Evolutionary conservation across 2,329 filamentous ascomycete genomes (phyloP), one percentile per base, ranked within the genome.

Genomic region (Ophiocordyceps robertsii): DNA sequence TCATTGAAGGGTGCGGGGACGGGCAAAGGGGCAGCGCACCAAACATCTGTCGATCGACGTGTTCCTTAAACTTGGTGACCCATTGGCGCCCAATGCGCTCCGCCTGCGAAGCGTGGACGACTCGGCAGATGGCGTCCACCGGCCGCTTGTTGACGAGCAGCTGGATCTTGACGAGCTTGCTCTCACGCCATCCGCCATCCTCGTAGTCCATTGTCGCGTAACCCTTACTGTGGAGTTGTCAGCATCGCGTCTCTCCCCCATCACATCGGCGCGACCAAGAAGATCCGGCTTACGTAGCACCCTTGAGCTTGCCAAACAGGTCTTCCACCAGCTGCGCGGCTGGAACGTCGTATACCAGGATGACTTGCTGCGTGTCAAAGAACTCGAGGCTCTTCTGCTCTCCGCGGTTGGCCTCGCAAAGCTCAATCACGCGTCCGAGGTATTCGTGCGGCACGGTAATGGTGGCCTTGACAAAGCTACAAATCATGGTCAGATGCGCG

Each of bases 171-270:
- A 86, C 78, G 35, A 98, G 79, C 47, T 80, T 79, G 55, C 83
- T 86, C 46, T 75, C 66, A 19, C 82, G 78, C 76, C 88, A 98
- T 0, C 85, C 90, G 0, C 88, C 83, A 53, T 98, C 92, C 64
- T 98, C 92, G 59, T 98, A 98, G 61, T 98, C 92, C 6, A 98
- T 74, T 31, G 84, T 92, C 0, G 92, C 92, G 54, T 98, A 98
- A 11, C 92, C 92, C 60, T 95, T 95, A 2, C 64, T 66, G 40
- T 42, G 19, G 14, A 10, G n/a, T 21, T n/a, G 30, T 50, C 13
- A 49, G 39, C 10, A 30, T 6, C 19, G 17, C 7, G 16, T 11
- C 3, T 21, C 33, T 36, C 33, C 9, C 3, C 9, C 3, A 3
- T 27, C 24, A 27, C 24, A 27, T 27, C 24, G 3, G 9, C 16